Evolutionary conservation across 139 green algal genomes (phyloP).

Genomic region (Nannochloris sp.): DNA sequence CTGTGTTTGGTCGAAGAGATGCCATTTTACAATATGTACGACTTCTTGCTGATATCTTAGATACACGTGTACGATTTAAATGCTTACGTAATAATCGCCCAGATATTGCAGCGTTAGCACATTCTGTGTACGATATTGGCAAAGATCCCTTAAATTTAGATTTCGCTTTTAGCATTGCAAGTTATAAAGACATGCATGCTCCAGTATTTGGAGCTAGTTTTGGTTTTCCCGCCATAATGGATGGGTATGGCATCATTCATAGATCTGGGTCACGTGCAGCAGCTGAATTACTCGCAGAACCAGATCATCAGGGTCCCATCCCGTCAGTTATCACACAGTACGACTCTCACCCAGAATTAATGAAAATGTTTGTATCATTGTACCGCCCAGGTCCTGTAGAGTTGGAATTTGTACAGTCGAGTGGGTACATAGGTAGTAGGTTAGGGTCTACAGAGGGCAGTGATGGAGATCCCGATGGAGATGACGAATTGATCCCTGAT

Average conservation of each 20-base stretch:
- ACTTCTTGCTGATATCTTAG: background rate
- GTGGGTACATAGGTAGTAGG: background rate
- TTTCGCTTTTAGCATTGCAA: background rate
- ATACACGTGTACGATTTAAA: background rate
- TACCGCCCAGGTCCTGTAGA: background rate
- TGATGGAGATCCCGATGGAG: no score
- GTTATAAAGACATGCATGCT: background rate
- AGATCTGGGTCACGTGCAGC: background rate
- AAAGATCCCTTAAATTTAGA: background rate
- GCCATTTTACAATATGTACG: background rate
- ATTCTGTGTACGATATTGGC: slow-evolving; percentile 1
- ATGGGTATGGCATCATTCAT: background rate
- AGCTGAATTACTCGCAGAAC: no score
- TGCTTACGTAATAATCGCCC: background rate
- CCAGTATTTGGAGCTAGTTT: slow-evolving; percentile 2
- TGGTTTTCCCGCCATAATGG: slow-evolving; percentile 1
- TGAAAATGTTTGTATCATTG: background rate
- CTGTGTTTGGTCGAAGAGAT: background rate
- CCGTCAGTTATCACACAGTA: slow-evolving; percentile 9
- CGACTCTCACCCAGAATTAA: background rate
- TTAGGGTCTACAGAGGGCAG: no score
- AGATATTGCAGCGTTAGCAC: background rate
- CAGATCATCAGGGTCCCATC: no score
- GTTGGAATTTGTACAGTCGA: slow-evolving; percentile 1
- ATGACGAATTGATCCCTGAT: no score